phyloP scores from a whole-genome alignment of 257 asterid species.

The Solanum dulcamara region DNA sequence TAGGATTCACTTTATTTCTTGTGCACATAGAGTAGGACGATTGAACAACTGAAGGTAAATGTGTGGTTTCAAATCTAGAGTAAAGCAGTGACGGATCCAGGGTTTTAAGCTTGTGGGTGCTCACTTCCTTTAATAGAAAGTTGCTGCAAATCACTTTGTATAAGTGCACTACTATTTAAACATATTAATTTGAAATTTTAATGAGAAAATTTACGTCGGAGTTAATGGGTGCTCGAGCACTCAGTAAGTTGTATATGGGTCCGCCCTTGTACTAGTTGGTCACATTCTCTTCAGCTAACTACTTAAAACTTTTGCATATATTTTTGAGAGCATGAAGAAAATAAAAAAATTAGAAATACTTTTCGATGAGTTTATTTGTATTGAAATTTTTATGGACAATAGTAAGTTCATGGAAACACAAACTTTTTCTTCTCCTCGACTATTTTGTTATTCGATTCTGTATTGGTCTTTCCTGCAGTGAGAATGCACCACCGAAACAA shows the following conservation, averaged over 20 bases:
- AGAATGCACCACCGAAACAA: background rate
- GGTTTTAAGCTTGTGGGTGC: too few species aligned
- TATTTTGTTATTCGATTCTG: background rate
- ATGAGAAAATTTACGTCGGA: too few species aligned
- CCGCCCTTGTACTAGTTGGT: background rate
- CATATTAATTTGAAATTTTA: too few species aligned
- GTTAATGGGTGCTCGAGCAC: too few species aligned
- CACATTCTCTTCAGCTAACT: background rate
- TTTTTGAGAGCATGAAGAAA: background rate
- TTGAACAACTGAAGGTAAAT: background rate
- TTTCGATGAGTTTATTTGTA: background rate
- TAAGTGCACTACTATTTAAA: too few species aligned
- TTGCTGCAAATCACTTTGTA: too few species aligned
- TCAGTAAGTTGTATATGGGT: too few species aligned
- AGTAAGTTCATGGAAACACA: background rate
- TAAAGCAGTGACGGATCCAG: too few species aligned
- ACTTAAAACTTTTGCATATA: background rate
- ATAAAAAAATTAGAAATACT: background rate
- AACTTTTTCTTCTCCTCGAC: background rate
- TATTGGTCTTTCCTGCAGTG: conserved; percentile 3
- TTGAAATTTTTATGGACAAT: background rate
- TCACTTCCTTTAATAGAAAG: too few species aligned
- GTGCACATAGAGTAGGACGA: background rate
- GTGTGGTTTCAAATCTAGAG: background rate
- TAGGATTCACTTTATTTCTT: background rate